Percentiles rank a stretch among this genome's conserved stretches.
phyloP scores from a whole-genome alignment of 2,329 filamentous ascomycete species.

The Fusarium mundagurra region DNA sequence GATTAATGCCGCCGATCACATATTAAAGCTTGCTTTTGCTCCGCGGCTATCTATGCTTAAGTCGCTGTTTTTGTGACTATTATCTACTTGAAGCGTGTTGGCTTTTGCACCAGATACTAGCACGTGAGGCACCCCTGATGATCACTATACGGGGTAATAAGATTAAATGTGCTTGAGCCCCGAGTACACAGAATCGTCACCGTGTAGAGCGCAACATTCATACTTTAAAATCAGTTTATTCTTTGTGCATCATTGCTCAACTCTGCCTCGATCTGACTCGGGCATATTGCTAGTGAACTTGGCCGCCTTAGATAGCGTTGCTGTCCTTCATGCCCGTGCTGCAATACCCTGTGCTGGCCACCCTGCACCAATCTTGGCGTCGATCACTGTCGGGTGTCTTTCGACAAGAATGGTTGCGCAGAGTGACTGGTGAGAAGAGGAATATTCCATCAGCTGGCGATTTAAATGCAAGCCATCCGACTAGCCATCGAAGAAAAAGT shows the following conservation, averaged over 20 bases:
- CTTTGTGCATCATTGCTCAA: background rate
- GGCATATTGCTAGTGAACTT: background rate
- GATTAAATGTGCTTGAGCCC: background rate
- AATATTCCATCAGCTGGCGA: background rate
- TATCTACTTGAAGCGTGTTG: background rate
- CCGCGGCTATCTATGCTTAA: background rate
- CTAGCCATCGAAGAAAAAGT: background rate
- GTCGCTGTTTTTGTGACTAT: background rate
- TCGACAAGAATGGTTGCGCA: background rate
- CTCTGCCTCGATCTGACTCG: no score
- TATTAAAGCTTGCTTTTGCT: background rate
- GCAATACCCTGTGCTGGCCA: background rate
- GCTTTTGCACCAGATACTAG: background rate
- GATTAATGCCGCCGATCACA: background rate
- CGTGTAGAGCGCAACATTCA: background rate
- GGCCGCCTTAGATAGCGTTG: accelerated
- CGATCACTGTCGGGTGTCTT: background rate
- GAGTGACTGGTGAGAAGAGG: no score
- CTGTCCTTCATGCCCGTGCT: background rate
- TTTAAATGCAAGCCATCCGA: accelerated
- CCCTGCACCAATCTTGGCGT: background rate
- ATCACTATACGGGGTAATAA: no score
- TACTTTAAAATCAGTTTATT: no score
- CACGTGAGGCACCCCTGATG: background rate
- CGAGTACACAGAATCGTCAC: background rate